Evolutionary conservation across 805 yeast species (phyloP).

Genomic region (Wickerhamomyces alni): DNA sequence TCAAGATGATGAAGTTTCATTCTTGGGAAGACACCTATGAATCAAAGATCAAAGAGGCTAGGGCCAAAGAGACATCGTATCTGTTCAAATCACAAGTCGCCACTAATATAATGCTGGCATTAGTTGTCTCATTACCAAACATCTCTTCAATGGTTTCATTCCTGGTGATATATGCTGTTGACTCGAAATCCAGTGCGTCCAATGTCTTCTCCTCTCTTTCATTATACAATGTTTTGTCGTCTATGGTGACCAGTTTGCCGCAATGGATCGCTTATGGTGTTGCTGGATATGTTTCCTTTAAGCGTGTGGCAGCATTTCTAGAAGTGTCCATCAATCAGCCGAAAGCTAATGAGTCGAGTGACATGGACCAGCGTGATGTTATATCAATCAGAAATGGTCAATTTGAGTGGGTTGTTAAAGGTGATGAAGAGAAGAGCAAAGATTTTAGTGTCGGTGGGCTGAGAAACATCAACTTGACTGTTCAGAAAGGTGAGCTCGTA

Average conservation of each 20-base stretch:
- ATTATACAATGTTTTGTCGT: constrained; percentile 52
- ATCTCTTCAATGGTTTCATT: constrained; percentile 48
- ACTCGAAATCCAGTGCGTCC: constrained; percentile 40
- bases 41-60: constrained; percentile 39
- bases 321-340: constrained; percentile 48
- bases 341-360: constrained; percentile 29
- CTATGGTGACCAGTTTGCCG: constrained; percentile 56
- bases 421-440: constrained; percentile 10
- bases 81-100: constrained; percentile 49
- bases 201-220: constrained; percentile 61
- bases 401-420: constrained; percentile 66
- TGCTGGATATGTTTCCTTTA: too few relatives aligned
- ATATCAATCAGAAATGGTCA: constrained; percentile 35
- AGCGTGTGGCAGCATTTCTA: constrained; percentile 38
- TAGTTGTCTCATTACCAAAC: constrained; percentile 40
- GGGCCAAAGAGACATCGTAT: constrained; percentile 48
- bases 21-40: constrained; percentile 77
- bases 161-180: constrained; percentile 29
- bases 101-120: constrained; percentile 39
- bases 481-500: constrained; percentile 2
- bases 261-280: constrained; percentile 53
- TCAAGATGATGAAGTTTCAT: constrained; percentile 66
- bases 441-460: background rate
- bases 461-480: constrained; percentile 28
- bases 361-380: constrained; percentile 48